Conservation (phyloP, 2,329 filamentous ascomycete genomes). For the Coleophoma cylindrospora region DNA sequence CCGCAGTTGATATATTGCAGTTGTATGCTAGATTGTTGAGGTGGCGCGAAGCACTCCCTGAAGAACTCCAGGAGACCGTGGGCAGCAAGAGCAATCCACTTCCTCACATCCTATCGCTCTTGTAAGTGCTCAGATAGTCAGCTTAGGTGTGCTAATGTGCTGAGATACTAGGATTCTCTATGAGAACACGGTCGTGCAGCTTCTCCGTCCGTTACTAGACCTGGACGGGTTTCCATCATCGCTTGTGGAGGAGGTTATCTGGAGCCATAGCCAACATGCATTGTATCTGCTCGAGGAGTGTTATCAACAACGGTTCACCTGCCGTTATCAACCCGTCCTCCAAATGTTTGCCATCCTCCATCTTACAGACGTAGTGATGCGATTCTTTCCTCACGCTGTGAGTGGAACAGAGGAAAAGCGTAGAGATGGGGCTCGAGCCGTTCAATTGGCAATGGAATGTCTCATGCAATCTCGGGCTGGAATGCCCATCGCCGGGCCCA, state of each 20-base stretch:
- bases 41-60: conserved; percentile 24
- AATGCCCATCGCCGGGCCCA: conserved; percentile 24
- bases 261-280: conserved; percentile 25
- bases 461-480: conserved; percentile 21
- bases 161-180: conserved; percentile 25
- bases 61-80: conserved; percentile 15
- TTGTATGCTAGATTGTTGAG: conserved; percentile 21
- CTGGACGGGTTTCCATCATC: conserved; percentile 17
- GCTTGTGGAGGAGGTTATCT: conserved; percentile 19
- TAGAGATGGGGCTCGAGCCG: conserved; percentile 20
- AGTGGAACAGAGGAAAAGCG: conserved; percentile 8
- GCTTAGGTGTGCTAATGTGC: not conserved
- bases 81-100: conserved; percentile 13
- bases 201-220: conserved; percentile 25
- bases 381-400: conserved; percentile 21
- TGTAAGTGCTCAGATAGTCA: conserved; percentile 20
- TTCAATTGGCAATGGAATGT: conserved; percentile 21
- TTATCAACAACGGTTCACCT: conserved; percentile 22
- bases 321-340: conserved; percentile 25
- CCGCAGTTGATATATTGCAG: conserved; percentile 16
- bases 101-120: conserved; percentile 26
- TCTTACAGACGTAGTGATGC: conserved; percentile 23
- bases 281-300: conserved; percentile 23
- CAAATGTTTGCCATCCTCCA: conserved; percentile 28
- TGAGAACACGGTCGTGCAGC: conserved; percentile 20